Evolutionary conservation across 2,329 filamentous ascomycete species (phyloP).

Genomic region (Dothidotthia symphoricarpi): DNA sequence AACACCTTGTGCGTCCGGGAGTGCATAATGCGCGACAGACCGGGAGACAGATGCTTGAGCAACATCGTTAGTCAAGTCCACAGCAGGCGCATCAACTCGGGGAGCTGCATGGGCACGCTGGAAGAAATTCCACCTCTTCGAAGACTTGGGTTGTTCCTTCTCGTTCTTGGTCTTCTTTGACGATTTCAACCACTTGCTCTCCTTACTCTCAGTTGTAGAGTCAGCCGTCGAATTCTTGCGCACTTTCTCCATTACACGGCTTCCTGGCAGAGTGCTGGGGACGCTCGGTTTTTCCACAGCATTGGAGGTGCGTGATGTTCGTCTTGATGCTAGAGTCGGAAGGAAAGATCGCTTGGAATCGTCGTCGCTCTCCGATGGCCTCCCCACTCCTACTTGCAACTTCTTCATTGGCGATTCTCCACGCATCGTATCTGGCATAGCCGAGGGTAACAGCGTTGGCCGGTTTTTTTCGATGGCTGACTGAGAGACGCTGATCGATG

Average conservation of each 20-base stretch:
- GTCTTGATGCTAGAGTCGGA: slow-evolving; percentile 27
- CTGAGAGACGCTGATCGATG: slow-evolving; percentile 18
- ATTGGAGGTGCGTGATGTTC: slow-evolving; percentile 30
- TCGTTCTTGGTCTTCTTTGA: slow-evolving; percentile 31
- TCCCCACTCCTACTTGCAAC: slow-evolving; percentile 22
- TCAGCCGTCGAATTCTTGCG: slow-evolving; percentile 29
- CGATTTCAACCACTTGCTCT: slow-evolving; percentile 41
- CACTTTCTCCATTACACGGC: slow-evolving; percentile 16
- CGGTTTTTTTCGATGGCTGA: slow-evolving; percentile 16
- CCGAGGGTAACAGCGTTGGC: slow-evolving; percentile 38
- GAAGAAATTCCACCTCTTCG: slow-evolving; percentile 60
- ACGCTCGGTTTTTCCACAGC: slow-evolving; percentile 18
- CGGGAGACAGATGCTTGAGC: slow-evolving; percentile 35
- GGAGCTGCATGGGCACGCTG: slow-evolving; percentile 49
- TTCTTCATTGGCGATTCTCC: slow-evolving; percentile 34
- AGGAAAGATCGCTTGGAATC: slow-evolving; percentile 37
- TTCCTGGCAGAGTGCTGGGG: slow-evolving; percentile 12
- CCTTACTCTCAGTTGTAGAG: slow-evolving; percentile 30
- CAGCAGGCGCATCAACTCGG: slow-evolving; percentile 33
- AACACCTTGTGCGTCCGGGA: slow-evolving; percentile 52
- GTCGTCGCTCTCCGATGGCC: slow-evolving; percentile 40
- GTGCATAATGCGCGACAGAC: slow-evolving; percentile 58
- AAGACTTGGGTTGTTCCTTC: slow-evolving; percentile 38
- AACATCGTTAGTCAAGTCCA: slow-evolving; percentile 43
- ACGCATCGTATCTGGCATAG: slow-evolving; percentile 39